Percentiles rank a stretch among this genome's conserved stretches.
Conservation (phyloP, 805 yeast genomes). For the Saccharomyces eubayanus region DNA sequence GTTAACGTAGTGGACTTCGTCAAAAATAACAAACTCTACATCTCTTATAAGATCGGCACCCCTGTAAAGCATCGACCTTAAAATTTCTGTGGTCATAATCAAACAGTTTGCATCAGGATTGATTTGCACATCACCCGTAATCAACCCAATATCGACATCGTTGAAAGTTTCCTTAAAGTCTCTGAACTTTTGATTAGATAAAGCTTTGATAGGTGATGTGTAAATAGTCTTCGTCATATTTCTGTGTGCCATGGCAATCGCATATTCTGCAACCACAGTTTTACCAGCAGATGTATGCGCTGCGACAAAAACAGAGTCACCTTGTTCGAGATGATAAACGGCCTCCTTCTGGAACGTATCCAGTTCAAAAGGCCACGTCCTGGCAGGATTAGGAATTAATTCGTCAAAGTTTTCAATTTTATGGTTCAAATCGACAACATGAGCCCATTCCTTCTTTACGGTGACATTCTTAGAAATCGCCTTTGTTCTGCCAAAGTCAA, state of each 20-base stretch:
- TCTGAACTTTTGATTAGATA: conserved; percentile 83
- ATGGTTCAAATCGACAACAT: conserved; percentile 81
- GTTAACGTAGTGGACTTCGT: conserved; percentile 96
- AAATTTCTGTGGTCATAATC: conserved; percentile 95
- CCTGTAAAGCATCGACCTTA: conserved; percentile 88
- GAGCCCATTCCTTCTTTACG: conserved; percentile 78
- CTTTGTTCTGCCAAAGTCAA: conserved; percentile 38
- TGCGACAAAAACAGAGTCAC: conserved; percentile 96
- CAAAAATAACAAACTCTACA: conserved; percentile 94
- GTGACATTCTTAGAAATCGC: conserved; percentile 9
- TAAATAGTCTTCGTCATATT: conserved; percentile 96
- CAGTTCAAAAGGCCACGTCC: conserved; percentile 89
- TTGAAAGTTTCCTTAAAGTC: conserved; percentile 75
- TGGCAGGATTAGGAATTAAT: conserved; percentile 85
- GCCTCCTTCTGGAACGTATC: conserved; percentile 97
- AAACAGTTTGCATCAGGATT: conserved; percentile 94
- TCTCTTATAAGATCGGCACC: conserved; percentile 96
- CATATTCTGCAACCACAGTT: conserved; percentile 96
- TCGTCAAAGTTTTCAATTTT: conserved; percentile 77
- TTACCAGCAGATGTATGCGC: conserved; percentile 99
- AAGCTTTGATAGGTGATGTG: conserved; percentile 90
- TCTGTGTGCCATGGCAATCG: conserved; percentile 91
- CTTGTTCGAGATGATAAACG: conserved; percentile 89
- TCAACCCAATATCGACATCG: conserved; percentile 81
- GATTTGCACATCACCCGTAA: conserved; percentile 96